phyloP scores from a whole-genome alignment of 495 filamentous ascomycete genomes.

The Penicillium crystallinum region DNA sequence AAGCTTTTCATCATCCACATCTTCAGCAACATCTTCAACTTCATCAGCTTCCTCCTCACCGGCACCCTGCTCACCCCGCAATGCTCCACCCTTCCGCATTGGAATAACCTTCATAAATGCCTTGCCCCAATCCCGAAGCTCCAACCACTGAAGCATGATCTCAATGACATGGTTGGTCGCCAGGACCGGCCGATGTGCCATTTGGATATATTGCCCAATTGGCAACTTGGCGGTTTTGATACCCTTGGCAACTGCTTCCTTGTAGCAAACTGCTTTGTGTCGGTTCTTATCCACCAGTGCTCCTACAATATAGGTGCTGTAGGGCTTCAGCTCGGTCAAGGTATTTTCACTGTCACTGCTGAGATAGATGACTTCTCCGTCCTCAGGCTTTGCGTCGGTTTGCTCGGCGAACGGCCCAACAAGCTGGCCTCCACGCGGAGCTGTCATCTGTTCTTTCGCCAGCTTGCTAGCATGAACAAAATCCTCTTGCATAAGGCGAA shows the following conservation, averaged over 20 bases:
- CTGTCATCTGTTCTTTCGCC: constrained; percentile 56
- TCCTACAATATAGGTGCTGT: constrained; percentile 88
- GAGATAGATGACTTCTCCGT: constrained; percentile 74
- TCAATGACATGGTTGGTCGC: constrained; percentile 93
- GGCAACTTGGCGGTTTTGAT: constrained; percentile 86
- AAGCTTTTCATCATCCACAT: constrained; percentile 26
- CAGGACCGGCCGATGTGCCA: constrained; percentile 76
- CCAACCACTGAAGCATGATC: constrained; percentile 92
- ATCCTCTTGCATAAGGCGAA: constrained; percentile 64
- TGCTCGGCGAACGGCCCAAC: constrained; percentile 49
- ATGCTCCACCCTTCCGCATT: constrained; percentile 68
- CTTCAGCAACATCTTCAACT: constrained; percentile 26
- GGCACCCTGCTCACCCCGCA: constrained; percentile 35
- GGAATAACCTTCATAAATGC: constrained; percentile 86
- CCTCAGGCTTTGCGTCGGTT: constrained; percentile 35
- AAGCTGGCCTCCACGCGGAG: constrained; percentile 44
- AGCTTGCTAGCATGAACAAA: constrained; percentile 59
- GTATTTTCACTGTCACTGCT: constrained; percentile 81
- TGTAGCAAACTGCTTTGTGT: constrained; percentile 91
- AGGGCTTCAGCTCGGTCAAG: constrained; percentile 69
- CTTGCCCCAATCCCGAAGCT: constrained; percentile 80
- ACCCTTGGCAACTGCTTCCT: constrained; percentile 64
- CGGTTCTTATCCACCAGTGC: constrained; percentile 93
- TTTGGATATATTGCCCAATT: constrained; percentile 86
- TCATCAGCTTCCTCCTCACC: constrained; percentile 20